A percentile compares a stretch with the other conserved stretches of the same genome.
Evolutionary conservation across 1,284 basidiomycete species (phyloP).

Genomic region (Ceratobasidium sp.): DNA sequence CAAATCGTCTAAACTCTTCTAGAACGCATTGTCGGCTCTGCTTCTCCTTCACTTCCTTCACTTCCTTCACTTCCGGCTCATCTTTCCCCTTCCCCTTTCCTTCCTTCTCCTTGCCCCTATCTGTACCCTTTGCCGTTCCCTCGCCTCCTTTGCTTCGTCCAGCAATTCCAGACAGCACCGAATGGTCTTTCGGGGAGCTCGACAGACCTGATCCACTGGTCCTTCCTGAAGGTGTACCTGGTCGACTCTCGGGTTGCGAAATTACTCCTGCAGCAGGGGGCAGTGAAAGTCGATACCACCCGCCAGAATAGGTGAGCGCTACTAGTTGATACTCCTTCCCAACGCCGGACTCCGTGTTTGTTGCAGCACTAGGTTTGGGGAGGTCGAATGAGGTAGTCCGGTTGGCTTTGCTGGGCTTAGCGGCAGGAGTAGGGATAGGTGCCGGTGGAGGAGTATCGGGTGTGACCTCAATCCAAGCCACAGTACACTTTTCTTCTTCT

Average conservation of each 20-base stretch:
- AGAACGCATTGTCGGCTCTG: conserved; percentile 63
- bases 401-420: conserved; percentile 12
- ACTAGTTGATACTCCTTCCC: conserved; percentile 74
- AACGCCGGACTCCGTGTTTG: conserved; percentile 28
- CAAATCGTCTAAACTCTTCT: conserved; percentile 77
- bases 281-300: conserved; percentile 89
- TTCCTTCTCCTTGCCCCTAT: conserved; percentile 51
- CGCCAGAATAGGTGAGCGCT: conserved; percentile 84
- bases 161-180: conserved; percentile 1
- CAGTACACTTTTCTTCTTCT: conserved; percentile 83
- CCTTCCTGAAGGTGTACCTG: conserved; percentile 19
- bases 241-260: conserved; percentile 41
- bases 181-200: conserved; percentile 24
- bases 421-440: conserved; percentile 7
- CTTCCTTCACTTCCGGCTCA: conserved; percentile 46
- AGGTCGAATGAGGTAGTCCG: conserved; percentile 22
- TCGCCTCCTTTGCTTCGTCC: conserved; percentile 13
- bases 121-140: background rate
- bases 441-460: conserved; percentile 39
- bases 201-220: conserved; percentile 12
- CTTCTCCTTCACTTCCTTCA: conserved; percentile 47
- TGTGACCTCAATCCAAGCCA: conserved; percentile 78
- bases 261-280: conserved; percentile 50
- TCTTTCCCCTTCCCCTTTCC: conserved; percentile 63
- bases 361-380: conserved; percentile 23